Conservation (phyloP, 140 eudicot genomes). For the Anethum foeniculum region DNA sequence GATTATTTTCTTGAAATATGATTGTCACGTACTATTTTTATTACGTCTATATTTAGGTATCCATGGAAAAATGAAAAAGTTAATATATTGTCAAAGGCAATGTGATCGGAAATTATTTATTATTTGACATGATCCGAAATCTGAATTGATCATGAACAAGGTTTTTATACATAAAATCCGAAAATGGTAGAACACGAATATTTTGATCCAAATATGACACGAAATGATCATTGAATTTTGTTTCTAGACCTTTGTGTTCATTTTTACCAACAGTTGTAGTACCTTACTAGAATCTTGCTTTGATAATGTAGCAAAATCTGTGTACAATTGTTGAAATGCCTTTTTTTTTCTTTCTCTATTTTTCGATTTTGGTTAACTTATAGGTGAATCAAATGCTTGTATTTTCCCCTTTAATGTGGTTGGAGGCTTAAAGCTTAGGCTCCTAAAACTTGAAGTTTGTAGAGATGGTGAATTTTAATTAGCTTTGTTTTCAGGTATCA, state of each 20-base stretch:
- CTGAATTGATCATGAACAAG: not conserved
- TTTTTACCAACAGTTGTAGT: too few relatives aligned
- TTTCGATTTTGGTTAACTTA: not conserved
- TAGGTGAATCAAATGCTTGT: not conserved
- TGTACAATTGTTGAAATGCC: not conserved
- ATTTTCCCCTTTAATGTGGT: not conserved
- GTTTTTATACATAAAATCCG: not conserved
- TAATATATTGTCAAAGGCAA: not conserved
- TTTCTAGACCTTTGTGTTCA: not conserved
- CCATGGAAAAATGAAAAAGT: not conserved
- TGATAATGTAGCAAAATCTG: not conserved
- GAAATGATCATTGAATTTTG: not conserved
- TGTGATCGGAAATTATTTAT: not conserved
- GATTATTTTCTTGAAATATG: not conserved
- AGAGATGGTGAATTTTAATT: not conserved
- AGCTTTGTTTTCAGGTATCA: conserved; percentile 35
- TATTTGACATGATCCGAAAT: not conserved
- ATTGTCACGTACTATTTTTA: not conserved
- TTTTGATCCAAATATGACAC: not conserved
- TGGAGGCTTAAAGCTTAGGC: not conserved
- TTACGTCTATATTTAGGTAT: not conserved
- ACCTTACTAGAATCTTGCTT: not conserved
- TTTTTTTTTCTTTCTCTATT: not conserved
- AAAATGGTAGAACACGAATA: not conserved
- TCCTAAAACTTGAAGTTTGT: not conserved